Evolutionary conservation across 768 basidiomycete species (phyloP).

Genomic region (Mycena indigotica): DNA sequence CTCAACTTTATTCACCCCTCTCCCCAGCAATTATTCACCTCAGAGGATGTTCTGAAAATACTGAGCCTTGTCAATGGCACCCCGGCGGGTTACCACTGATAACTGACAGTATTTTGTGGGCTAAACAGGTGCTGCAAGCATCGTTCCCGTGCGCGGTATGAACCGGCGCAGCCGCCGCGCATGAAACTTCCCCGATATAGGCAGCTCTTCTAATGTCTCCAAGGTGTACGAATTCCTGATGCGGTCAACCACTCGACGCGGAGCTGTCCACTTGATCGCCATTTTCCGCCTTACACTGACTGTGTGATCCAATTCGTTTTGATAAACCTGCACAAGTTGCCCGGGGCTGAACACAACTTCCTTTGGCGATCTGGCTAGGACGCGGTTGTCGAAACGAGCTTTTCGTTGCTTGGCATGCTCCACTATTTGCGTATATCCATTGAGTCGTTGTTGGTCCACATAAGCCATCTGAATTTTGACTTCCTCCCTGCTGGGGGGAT

Average conservation of each 20-base stretch:
- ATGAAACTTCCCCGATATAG: slow-evolving; percentile 1
- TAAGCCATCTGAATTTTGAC: slow-evolving; percentile 12
- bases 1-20: no score
- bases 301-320: slow-evolving; percentile 29
- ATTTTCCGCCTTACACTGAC: slow-evolving; percentile 32
- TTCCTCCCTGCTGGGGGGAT: neutral
- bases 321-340: slow-evolving; percentile 17
- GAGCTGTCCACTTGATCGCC: slow-evolving; percentile 34
- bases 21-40: no score
- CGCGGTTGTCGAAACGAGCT: slow-evolving; percentile 27
- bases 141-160: no score
- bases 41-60: no score
- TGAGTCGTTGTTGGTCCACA: slow-evolving; percentile 20
- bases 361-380: slow-evolving; percentile 13
- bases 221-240: slow-evolving; percentile 20
- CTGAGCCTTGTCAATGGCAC: no score
- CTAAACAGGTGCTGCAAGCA: no score
- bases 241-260: slow-evolving; percentile 15
- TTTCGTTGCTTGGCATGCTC: slow-evolving; percentile 29
- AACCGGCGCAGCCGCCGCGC: slow-evolving; percentile 11
- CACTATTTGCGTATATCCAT: slow-evolving; percentile 23
- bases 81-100: no score
- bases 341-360: slow-evolving; percentile 30
- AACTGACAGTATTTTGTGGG: no score
- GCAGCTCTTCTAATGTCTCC: slow-evolving; percentile 8